phyloP scores from a whole-genome alignment of 202 grass and related monocot species.

The Carex arenaria region DNA sequence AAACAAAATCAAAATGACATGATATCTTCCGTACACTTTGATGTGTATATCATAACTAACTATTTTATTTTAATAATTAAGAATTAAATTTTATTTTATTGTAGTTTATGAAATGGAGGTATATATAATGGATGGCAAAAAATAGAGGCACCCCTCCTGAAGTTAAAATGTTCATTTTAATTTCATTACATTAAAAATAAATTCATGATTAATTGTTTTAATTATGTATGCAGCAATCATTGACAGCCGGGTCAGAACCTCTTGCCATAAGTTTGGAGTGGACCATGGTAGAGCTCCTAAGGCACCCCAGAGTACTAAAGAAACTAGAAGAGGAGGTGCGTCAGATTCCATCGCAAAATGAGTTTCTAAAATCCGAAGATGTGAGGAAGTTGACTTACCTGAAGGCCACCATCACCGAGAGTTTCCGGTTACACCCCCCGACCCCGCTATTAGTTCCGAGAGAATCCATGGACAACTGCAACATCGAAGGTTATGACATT shows the following conservation, averaged over 20 bases:
- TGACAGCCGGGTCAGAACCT: conserved; percentile 34
- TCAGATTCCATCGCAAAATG: conserved; percentile 13
- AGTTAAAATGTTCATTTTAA: neutral
- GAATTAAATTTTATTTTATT: no score
- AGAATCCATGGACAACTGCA: conserved; percentile 35
- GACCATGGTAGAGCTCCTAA: conserved; percentile 65
- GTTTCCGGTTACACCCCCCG: conserved; percentile 55
- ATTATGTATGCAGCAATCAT: conserved; percentile 10
- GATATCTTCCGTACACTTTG: no score
- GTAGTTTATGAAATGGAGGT: no score
- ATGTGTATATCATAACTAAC: no score
- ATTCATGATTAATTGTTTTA: neutral
- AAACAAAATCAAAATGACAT: no score
- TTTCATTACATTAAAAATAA: neutral
- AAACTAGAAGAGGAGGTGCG: conserved; percentile 55
- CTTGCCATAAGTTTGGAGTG: conserved; percentile 42
- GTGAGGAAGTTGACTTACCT: conserved; percentile 46
- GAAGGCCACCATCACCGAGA: conserved; percentile 58
- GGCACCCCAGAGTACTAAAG: conserved; percentile 39
- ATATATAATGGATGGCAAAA: no score
- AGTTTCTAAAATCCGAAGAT: conserved; percentile 25
- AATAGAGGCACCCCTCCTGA: no score
- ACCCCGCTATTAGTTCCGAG: conserved; percentile 49
- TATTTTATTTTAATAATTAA: no score
- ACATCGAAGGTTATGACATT: conserved; percentile 54